Evolutionary conservation across 2,329 filamentous ascomycete genomes (phyloP).

Genomic region (Metarhizium brunneum): DNA sequence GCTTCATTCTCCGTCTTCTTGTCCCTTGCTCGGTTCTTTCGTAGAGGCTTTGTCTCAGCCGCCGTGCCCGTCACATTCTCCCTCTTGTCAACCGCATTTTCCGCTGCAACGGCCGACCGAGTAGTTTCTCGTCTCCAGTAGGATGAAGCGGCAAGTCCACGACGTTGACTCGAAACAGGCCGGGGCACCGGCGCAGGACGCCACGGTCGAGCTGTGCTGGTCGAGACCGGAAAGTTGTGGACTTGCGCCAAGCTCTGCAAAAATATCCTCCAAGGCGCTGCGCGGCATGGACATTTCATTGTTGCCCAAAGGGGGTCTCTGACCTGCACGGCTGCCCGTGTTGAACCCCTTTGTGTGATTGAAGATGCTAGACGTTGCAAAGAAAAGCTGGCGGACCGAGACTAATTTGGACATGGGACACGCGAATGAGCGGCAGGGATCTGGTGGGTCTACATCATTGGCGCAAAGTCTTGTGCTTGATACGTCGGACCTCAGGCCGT

Average conservation of each 20-base stretch:
- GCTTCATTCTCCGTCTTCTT: not conserved
- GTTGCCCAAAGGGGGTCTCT: not conserved
- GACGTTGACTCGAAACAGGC: not conserved
- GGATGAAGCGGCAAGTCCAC: constrained; percentile 14
- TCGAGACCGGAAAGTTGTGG: constrained; percentile 20
- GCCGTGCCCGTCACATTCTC: not conserved
- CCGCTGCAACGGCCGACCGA: not conserved
- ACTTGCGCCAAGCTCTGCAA: constrained; percentile 34
- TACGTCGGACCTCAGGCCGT: too few species aligned
- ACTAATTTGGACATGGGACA: not conserved
- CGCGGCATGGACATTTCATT: constrained; percentile 41
- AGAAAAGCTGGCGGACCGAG: not conserved
- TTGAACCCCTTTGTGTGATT: not conserved
- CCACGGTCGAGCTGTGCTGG: not conserved
- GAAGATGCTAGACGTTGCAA: not conserved
- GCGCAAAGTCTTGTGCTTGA: not conserved
- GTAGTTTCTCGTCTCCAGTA: not conserved
- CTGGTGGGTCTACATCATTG: not conserved
- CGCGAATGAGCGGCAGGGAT: constrained; percentile 2
- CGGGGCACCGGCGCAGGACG: not conserved
- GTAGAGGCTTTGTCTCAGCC: not conserved
- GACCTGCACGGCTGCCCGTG: not conserved
- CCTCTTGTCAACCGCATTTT: not conserved
- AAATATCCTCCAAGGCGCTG: constrained; percentile 36
- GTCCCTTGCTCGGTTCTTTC: not conserved